Conservation (phyloP, 2,329 filamentous ascomycete species). For the Harringtonia aguacate region DNA sequence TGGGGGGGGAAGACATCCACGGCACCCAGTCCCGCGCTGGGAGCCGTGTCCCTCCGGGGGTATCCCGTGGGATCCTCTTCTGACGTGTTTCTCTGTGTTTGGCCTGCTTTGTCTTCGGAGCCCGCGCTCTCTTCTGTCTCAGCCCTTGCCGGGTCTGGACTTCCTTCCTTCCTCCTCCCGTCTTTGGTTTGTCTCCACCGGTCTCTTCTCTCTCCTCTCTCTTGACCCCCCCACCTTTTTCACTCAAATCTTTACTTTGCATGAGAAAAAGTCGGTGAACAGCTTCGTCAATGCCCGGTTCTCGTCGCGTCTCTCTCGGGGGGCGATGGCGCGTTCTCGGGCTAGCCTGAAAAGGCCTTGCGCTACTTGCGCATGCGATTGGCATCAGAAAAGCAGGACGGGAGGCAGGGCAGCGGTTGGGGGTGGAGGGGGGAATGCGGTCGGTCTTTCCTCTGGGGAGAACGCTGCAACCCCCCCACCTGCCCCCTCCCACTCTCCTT, state of each 20-base stretch:
- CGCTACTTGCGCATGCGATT: constrained; percentile 14
- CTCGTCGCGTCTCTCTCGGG: background rate
- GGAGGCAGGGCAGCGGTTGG: no score
- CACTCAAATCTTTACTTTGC: constrained; percentile 4
- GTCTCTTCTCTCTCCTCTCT: background rate
- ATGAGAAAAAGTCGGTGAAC: constrained; percentile 17
- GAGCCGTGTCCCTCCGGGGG: no score
- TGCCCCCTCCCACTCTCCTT: background rate
- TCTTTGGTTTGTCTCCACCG: background rate
- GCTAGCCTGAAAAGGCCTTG: constrained; percentile 14
- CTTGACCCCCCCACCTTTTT: constrained; percentile 3
- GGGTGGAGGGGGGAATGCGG: background rate
- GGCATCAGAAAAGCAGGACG: constrained; percentile 15
- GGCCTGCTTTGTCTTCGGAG: no score
- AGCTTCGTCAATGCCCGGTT: constrained; percentile 11
- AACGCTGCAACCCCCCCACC: no score
- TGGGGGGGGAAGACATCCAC: no score
- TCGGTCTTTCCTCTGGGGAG: no score
- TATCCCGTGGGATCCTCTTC: no score
- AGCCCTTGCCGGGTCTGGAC: background rate
- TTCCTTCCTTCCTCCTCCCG: background rate
- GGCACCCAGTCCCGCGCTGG: no score
- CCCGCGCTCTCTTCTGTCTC: no score
- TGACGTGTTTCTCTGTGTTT: no score
- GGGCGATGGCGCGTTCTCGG: background rate